A percentile compares a stretch with the other conserved stretches of the same genome.
These are phyloP conservation scores for Arthroderma sp. DNA, from an alignment of 2,329 filamentous ascomycete species.

Conservation along the genomic window DNA sequence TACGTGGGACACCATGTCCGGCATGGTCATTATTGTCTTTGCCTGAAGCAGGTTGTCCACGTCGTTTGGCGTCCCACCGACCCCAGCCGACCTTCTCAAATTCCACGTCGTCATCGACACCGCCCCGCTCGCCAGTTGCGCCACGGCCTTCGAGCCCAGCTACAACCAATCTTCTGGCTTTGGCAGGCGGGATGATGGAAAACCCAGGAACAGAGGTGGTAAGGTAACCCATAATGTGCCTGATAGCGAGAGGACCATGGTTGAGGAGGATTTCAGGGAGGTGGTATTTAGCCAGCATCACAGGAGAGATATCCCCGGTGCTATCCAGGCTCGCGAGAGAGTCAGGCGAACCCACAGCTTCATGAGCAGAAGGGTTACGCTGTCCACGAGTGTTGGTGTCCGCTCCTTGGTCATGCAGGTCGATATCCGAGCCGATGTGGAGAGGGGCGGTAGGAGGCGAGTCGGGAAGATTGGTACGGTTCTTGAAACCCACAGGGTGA, in stretches of 20 bases:
- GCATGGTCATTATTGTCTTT: conserved; percentile 8
- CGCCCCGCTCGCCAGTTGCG: conserved; percentile 39
- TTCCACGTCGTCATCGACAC: conserved; percentile 42
- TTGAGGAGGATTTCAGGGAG: conserved; percentile 79
- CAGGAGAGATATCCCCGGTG: conserved; percentile 68
- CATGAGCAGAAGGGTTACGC: conserved; percentile 16
- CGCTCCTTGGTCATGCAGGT: conserved; percentile 58
- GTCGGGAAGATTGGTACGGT: conserved; percentile 35
- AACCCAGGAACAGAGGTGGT: conserved; percentile 90
- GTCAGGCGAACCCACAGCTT: conserved; percentile 17
- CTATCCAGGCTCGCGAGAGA: conserved; percentile 49
- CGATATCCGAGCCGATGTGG: conserved; percentile 70
- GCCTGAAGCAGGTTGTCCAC: conserved; percentile 46
- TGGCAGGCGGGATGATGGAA: conserved; percentile 72
- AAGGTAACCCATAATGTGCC: conserved; percentile 88
- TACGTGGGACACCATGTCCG: conserved; percentile 29
- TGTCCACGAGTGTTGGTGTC: conserved; percentile 34
- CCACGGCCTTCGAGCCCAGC: conserved; percentile 71
- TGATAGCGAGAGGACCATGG: conserved; percentile 84
- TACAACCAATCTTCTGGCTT: conserved; percentile 84
- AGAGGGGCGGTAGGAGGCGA: conserved; percentile 33
- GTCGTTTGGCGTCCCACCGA: conserved; percentile 74
- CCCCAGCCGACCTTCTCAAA: conserved; percentile 98
- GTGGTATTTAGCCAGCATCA: conserved; percentile 76
- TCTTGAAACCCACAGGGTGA: conserved; percentile 65